phyloP scores from a whole-genome alignment of 2,329 filamentous ascomycete genomes.

The Epichloe scottii region DNA sequence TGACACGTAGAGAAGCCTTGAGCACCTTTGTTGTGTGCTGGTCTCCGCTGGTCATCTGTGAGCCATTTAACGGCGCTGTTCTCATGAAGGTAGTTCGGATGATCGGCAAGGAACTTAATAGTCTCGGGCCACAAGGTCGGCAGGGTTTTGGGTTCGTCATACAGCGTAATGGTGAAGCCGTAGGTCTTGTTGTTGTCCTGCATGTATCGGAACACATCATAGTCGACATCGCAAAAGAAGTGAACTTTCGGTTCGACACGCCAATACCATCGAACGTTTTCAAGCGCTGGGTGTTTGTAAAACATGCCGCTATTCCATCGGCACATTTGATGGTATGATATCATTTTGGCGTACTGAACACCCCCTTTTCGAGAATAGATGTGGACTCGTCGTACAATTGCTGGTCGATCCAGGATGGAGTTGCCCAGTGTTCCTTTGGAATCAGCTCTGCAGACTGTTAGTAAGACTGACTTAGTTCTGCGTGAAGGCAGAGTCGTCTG shows the following conservation, averaged over 20 bases:
- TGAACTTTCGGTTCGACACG: slow-evolving; percentile 96
- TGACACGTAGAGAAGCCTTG: slow-evolving; percentile 96
- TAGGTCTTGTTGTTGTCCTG: slow-evolving; percentile 97
- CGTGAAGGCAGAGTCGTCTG: background rate
- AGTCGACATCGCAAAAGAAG: slow-evolving; percentile 98
- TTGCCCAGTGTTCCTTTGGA: slow-evolving; percentile 88
- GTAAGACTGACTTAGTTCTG: background rate
- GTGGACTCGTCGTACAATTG: slow-evolving; percentile 78
- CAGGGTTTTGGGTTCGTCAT: slow-evolving; percentile 80
- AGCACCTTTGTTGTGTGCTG: slow-evolving; percentile 66
- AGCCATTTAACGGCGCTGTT: slow-evolving; percentile 86
- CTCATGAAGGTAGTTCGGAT: slow-evolving; percentile 66
- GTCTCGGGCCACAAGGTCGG: slow-evolving; percentile 93
- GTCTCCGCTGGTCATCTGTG: slow-evolving; percentile 62
- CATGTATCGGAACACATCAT: slow-evolving; percentile 98
- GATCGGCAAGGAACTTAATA: slow-evolving; percentile 72
- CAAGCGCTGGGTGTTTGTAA: slow-evolving; percentile 86
- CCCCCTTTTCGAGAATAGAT: slow-evolving; percentile 65
- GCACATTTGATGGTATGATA: slow-evolving; percentile 98
- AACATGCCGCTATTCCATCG: slow-evolving; percentile 98
- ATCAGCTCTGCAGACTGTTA: slow-evolving; percentile 52
- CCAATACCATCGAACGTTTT: slow-evolving; percentile 86
- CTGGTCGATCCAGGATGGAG: slow-evolving; percentile 82
- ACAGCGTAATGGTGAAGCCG: slow-evolving; percentile 95
- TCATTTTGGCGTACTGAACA: slow-evolving; percentile 80